Base-by-base conservation (phyloP, 148 eudicot species). In the Polygonum aviculare region DNA sequence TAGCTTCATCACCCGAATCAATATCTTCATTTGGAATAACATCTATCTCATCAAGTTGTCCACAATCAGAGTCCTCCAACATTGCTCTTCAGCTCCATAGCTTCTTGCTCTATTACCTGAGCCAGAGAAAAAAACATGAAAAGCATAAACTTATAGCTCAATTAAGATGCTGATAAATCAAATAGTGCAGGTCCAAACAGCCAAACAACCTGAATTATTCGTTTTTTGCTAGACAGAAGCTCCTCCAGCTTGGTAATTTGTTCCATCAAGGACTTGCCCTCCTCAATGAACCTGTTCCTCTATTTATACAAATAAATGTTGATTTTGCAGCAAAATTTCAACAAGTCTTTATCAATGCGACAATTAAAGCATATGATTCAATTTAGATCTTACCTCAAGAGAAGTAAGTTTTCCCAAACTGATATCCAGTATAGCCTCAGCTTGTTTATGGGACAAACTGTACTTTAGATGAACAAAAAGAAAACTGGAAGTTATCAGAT, bases 1-100 rank as follows among this genome's bases (percentile, higher is more conserved):
- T 2, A 18, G 55, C 35, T 36, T 72, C 51, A 60, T 75, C 88
- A 91, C 99, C 99, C 93, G 78, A 62, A 95, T 85, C 84, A 95
- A 95, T 88, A 81, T 95, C 99, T 74, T 95, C 99, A 77, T 95
- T 95, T 36, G 99, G 99, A 78, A 95, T 93, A 57, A 95, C 87
- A 79, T 95, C 99, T 52, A 95, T 90, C 12, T 95, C 98, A 47
- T 93, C 99, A 79, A 95, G 93, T 69, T 82, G 79, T 35, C 99
- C 98, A 77, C 83, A 78, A 77, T 89, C 98, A 73, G 87, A 76
- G 77, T 93, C 99, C 83, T 93, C 98, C 85, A 96, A 74, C 77
- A 79, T 76, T 96, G 81, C 84, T 87, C 88, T 87, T 96, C 74
- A 96, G 79, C 79, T 93, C 98, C 79, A 82, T 75, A 52, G 99